Conservation (phyloP, 257 asterid genomes). For the Paulownia fortunei region DNA sequence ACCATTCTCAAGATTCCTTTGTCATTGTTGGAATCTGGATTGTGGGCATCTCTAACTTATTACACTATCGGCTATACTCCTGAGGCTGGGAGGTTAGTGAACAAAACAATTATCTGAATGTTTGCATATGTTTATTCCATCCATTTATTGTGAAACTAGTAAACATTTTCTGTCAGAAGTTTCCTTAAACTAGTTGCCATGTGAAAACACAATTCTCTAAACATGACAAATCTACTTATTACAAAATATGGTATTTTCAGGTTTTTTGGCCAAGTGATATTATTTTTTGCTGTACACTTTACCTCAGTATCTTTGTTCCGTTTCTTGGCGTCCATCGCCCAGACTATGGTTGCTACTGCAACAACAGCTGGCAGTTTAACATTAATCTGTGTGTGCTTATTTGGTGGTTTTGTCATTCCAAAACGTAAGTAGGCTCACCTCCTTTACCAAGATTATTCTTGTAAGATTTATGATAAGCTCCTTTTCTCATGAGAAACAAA, state of each 20-base stretch:
- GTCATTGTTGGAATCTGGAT: conserved; percentile 45
- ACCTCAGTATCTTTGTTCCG: conserved; percentile 53
- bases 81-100: conserved; percentile 51
- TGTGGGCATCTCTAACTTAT: conserved; percentile 54
- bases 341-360: conserved; percentile 41
- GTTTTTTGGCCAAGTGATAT: conserved; percentile 53
- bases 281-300: conserved; percentile 50
- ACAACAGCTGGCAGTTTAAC: conserved; percentile 44
- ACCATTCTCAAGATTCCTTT: conserved; percentile 52
- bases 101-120: not conserved
- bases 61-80: conserved; percentile 53
- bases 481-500: not conserved
- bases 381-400: conserved; percentile 36
- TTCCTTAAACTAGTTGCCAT: not conserved
- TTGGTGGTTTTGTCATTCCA: conserved; percentile 55
- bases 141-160: not conserved
- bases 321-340: conserved; percentile 53
- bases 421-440: conserved; percentile 31
- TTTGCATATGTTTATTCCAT: not conserved
- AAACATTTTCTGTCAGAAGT: not conserved
- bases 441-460: too few relatives aligned
- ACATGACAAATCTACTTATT: not conserved
- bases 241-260: conserved; percentile 27
- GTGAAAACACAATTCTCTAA: not conserved
- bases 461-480: not conserved